Percentiles rank a stretch among this genome's conserved stretches.
Evolutionary conservation across 495 filamentous ascomycete genomes (phyloP).

Genomic region (Penicillium ochrochloron): DNA sequence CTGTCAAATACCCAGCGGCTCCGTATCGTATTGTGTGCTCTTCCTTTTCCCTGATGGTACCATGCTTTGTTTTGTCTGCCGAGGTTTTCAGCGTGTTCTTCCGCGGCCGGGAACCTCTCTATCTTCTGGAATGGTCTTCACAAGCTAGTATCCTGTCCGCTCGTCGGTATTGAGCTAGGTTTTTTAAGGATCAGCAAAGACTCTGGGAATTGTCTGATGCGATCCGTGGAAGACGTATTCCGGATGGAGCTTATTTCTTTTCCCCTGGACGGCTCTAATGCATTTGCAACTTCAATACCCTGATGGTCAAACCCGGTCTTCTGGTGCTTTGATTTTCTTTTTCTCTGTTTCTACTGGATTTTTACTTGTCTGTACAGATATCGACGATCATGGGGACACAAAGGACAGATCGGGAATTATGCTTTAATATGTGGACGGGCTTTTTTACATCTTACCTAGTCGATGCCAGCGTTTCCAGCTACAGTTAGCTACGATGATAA

Average conservation of each 20-base stretch:
- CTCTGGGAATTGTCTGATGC: background rate
- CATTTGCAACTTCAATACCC: slow-evolving; percentile 7
- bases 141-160: background rate
- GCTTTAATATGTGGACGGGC: background rate
- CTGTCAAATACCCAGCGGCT: slow-evolving; percentile 31
- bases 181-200: background rate
- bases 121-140: background rate
- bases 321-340: background rate
- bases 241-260: background rate
- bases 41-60: slow-evolving; percentile 18
- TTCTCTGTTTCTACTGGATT: slow-evolving; percentile 2
- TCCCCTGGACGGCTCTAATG: background rate
- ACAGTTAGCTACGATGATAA: background rate
- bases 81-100: slow-evolving; percentile 26
- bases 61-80: slow-evolving; percentile 26
- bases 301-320: background rate
- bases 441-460: background rate
- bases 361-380: slow-evolving; percentile 13
- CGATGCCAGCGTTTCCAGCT: slow-evolving; percentile 1
- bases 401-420: background rate
- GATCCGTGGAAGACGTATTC: background rate
- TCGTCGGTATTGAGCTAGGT: background rate
- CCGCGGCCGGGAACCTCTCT: background rate
- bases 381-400: background rate
- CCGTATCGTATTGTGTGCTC: slow-evolving; percentile 28